Percentiles rank a stretch among this genome's conserved stretches.
Conservation (phyloP, 495 filamentous ascomycete genomes). For the Trichoderma parareesei region DNA sequence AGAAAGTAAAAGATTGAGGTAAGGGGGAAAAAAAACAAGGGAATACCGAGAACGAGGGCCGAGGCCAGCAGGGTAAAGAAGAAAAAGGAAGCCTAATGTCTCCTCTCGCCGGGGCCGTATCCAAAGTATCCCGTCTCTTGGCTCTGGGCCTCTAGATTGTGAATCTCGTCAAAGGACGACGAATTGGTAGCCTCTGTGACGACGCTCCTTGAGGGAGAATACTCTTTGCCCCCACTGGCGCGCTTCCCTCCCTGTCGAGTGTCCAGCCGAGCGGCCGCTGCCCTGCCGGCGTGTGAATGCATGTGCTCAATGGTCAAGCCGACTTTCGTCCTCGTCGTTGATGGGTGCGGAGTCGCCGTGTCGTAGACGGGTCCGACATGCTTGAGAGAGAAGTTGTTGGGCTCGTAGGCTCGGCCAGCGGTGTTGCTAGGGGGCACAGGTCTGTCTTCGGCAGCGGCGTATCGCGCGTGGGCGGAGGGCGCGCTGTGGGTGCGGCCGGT, state of each 20-base stretch:
- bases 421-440: background rate
- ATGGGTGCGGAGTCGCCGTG: background rate
- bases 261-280: background rate
- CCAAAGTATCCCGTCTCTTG: background rate
- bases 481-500: slow-evolving; percentile 5
- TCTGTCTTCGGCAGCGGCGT: background rate
- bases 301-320: background rate
- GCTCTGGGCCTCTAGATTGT: slow-evolving; percentile 1
- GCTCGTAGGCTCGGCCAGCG: background rate
- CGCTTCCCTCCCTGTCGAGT: background rate
- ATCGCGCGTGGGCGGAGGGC: background rate
- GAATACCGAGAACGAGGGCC: background rate
- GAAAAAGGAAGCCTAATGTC: background rate
- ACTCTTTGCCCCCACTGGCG: background rate
- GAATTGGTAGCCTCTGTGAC: background rate
- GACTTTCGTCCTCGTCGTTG: background rate
- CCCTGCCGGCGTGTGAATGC: background rate
- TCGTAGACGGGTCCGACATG: background rate
- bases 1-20: background rate
- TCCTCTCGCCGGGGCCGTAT: background rate
- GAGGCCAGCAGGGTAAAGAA: background rate
- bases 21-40: background rate
- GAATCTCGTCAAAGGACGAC: background rate
- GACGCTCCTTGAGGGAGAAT: background rate
- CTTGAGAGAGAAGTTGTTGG: background rate